These are phyloP conservation scores for Botrytis tulipae DNA, from an alignment of 2,329 filamentous ascomycete species.

Conservation along the genomic window DNA sequence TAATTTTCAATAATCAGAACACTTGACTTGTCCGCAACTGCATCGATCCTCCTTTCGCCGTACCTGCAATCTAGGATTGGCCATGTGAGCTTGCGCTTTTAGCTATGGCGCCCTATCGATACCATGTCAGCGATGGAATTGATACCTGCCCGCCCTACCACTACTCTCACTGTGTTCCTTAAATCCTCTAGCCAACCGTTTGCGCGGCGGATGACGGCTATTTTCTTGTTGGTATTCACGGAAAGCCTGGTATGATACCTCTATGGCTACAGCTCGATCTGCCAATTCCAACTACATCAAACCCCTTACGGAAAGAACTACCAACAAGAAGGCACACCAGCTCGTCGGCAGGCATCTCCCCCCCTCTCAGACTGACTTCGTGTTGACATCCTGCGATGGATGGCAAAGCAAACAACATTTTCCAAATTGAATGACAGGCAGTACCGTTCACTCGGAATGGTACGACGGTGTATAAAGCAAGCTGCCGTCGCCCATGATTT, in stretches of 20 bases:
- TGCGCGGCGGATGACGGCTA: conserved; percentile 28
- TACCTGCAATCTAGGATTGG: conserved; percentile 29
- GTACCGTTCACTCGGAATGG: conserved; percentile 37
- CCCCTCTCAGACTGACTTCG: conserved; percentile 22
- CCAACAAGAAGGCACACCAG: conserved; percentile 33
- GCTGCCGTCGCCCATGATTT: conserved; percentile 31
- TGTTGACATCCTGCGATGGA: conserved; percentile 27
- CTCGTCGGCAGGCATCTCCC: conserved; percentile 27
- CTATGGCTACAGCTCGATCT: conserved; percentile 28
- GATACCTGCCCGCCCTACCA: conserved; percentile 31
- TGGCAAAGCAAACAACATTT: conserved; percentile 36
- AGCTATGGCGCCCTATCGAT: conserved; percentile 26
- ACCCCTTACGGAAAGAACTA: conserved; percentile 25
- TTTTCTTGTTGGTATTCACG: conserved; percentile 27
- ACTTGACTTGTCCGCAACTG: conserved; percentile 22
- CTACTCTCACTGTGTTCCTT: conserved; percentile 27
- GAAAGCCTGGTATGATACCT: conserved; percentile 29
- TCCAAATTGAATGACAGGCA: conserved; percentile 32
- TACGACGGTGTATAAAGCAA: conserved; percentile 38
- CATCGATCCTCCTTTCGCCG: conserved; percentile 25
- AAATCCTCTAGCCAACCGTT: conserved; percentile 24
- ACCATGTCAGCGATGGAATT: conserved; percentile 30
- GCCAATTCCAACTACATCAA: conserved; percentile 27
- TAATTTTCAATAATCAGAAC: conserved; percentile 19
- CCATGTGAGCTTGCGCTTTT: conserved; percentile 33